These are phyloP conservation scores for Annulohypoxylon moriforme DNA, from an alignment of 495 filamentous ascomycete species.

Conservation along the genomic window DNA sequence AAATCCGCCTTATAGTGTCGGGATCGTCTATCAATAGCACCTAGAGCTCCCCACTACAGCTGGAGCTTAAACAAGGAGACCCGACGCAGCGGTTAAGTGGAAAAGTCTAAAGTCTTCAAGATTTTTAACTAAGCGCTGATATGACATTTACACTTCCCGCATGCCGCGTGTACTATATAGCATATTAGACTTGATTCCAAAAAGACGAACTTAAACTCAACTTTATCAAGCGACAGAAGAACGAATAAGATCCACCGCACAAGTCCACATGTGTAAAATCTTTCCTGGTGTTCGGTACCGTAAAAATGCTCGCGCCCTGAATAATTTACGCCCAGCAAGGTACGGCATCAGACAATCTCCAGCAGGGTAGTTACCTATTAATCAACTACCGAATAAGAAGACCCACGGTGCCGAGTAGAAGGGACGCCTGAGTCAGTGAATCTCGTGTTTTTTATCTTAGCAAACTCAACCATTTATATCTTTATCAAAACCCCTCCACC, in stretches of 20 bases:
- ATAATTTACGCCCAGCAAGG: neutral
- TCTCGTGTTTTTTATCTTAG: neutral
- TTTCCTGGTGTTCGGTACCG: neutral
- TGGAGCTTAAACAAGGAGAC: constrained; percentile 24
- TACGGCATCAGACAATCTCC: neutral
- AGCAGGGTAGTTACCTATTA: neutral
- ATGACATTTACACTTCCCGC: constrained; percentile 1
- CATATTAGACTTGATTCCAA: neutral
- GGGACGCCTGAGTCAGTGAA: constrained; percentile 1
- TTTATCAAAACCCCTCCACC: neutral
- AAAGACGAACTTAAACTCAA: neutral
- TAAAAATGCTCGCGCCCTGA: neutral
- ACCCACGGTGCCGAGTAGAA: neutral
- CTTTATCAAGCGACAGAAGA: neutral
- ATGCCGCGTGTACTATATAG: constrained; percentile 1
- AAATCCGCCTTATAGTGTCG: neutral
- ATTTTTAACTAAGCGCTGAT: neutral
- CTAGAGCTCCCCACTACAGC: neutral
- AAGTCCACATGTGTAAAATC: neutral
- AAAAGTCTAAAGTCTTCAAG: neutral
- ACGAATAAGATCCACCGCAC: neutral
- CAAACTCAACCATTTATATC: neutral
- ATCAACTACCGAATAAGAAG: neutral
- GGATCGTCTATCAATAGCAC: constrained; percentile 4
- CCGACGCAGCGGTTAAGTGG: constrained; percentile 16